Conservation (phyloP, 164 flowering plant species). For the Platanus orientalis region DNA sequence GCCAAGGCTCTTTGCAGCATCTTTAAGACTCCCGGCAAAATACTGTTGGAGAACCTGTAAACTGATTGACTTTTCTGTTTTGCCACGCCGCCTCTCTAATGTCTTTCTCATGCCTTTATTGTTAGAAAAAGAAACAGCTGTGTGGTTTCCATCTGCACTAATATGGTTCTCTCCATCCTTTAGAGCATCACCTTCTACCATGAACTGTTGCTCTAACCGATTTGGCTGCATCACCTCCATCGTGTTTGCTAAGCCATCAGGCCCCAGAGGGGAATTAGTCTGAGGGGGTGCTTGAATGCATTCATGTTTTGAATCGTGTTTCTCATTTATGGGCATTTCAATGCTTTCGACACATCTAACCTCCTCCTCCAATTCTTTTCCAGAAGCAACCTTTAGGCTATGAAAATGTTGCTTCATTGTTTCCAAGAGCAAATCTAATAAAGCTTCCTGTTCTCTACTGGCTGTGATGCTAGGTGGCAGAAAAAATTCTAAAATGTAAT, state of each 20-base stretch:
- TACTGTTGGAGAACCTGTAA: constrained; percentile 84
- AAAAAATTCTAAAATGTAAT: constrained; percentile 86
- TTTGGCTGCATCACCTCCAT: constrained; percentile 19
- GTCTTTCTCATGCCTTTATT: constrained; percentile 32
- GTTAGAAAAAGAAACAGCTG: constrained; percentile 22
- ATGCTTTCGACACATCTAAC: constrained; percentile 45
- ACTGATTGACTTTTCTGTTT: constrained; percentile 84
- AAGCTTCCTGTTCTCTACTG: constrained; percentile 35
- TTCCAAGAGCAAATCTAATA: constrained; percentile 54
- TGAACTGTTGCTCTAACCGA: constrained; percentile 22
- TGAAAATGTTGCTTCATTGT: constrained; percentile 70
- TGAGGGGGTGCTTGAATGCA: constrained; percentile 22
- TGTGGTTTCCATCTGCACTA: constrained; percentile 18
- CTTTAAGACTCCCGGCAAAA: constrained; percentile 31
- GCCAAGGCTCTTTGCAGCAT: constrained; percentile 96
- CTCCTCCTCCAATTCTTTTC: constrained; percentile 41
- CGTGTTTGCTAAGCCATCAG: constrained; percentile 25
- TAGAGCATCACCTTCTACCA: constrained; percentile 19
- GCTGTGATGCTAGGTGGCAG: constrained; percentile 58
- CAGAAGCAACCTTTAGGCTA: constrained; percentile 66
- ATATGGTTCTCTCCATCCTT: constrained; percentile 16
- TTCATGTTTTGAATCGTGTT: constrained; percentile 23
- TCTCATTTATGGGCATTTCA: constrained; percentile 32
- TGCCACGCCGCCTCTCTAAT: constrained; percentile 62
- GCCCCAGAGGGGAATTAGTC: constrained; percentile 16